phyloP scores from a whole-genome alignment of 805 yeast species.

The Candida silvicultrix region DNA sequence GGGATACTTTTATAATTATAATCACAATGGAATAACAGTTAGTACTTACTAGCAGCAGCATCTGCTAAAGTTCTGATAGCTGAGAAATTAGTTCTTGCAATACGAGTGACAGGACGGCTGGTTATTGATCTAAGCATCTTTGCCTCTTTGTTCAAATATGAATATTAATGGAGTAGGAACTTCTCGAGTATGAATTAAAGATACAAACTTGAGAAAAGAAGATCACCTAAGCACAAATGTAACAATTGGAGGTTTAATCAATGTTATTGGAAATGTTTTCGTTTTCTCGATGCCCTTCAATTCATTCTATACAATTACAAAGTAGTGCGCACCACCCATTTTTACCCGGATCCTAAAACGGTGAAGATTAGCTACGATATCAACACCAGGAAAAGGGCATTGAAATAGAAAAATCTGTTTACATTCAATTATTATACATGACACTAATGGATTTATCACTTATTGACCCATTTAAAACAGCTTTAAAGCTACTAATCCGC shows the following conservation, averaged over 20 bases:
- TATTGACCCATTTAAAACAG: too few species aligned
- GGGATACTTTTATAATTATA: too few species aligned
- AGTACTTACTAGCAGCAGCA: constrained; percentile 15
- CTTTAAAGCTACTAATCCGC: too few species aligned
- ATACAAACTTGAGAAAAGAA: not conserved
- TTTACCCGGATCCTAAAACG: constrained; percentile 6
- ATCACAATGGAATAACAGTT: not conserved
- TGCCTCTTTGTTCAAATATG: not conserved
- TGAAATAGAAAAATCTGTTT: too few species aligned
- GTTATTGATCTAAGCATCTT: constrained; percentile 17
- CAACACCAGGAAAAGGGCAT: not conserved
- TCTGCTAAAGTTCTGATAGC: constrained; percentile 16
- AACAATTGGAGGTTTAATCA: not conserved
- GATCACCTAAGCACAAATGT: not conserved
- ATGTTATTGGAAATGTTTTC: too few species aligned
- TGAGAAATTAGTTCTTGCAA: constrained; percentile 7
- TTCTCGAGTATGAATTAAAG: not conserved
- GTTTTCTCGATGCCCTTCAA: not conserved
- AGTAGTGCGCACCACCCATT: not conserved
- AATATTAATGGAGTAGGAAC: not conserved
- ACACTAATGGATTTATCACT: too few species aligned
- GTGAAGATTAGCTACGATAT: not conserved
- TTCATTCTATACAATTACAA: not conserved
- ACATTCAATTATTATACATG: too few species aligned
- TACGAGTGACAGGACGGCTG: constrained; percentile 8